Percentiles rank a stretch among this genome's conserved stretches.
These are phyloP conservation scores for Dothistroma septosporum DNA, from an alignment of 2,329 filamentous ascomycete species.

Conservation along the genomic window DNA sequence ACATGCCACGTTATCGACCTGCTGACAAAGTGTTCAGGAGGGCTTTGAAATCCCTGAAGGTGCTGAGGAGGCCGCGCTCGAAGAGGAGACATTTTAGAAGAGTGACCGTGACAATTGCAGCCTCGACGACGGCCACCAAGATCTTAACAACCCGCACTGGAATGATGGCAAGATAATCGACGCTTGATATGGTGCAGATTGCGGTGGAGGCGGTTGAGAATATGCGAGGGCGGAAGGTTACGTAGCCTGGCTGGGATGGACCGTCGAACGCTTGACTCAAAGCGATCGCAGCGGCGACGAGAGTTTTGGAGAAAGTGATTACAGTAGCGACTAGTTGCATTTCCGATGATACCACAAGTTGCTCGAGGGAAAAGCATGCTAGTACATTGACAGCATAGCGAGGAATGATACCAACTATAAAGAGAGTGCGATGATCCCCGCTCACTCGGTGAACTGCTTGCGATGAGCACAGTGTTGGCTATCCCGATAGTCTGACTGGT, in stretches of 20 bases:
- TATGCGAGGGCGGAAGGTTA: background rate
- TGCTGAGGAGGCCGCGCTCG: constrained; percentile 56
- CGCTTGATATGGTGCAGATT: background rate
- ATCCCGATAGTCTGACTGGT: too few species aligned
- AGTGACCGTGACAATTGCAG: background rate
- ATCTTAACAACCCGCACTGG: too few species aligned
- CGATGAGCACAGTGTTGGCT: too few species aligned
- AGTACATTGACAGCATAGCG: constrained; percentile 4
- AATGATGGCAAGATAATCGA: background rate
- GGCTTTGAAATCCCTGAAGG: constrained; percentile 84
- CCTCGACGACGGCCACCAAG: background rate
- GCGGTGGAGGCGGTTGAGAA: constrained; percentile 1
- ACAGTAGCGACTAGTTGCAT: background rate
- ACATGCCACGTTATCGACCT: background rate
- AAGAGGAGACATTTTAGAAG: constrained; percentile 72
- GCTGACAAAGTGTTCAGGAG: constrained; percentile 33
- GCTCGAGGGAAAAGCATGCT: background rate
- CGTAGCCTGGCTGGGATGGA: background rate
- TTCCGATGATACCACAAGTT: constrained; percentile 17
- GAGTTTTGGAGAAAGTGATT: background rate
- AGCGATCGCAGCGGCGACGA: background rate
- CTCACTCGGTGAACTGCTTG: background rate
- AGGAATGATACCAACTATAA: constrained; percentile 3
- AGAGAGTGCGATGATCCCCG: background rate
- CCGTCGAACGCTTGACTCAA: constrained; percentile 7